Evolutionary conservation across 1,139 yeast genomes (phyloP), one percentile per base, ranked within the genome.

Genomic region (Fermentozyma sake): DNA sequence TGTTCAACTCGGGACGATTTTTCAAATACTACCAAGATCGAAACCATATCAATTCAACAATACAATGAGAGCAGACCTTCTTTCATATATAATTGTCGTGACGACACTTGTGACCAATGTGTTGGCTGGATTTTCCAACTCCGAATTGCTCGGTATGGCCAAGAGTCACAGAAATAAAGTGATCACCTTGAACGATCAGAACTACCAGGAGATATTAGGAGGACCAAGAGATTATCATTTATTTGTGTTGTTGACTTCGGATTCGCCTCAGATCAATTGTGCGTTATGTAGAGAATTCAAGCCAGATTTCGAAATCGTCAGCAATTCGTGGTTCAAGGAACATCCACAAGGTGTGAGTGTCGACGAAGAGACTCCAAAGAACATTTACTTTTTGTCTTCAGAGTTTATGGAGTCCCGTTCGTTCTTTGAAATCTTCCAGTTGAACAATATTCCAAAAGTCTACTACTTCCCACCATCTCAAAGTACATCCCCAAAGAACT

Each of bases 381-480:
- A 64, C 40, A 57, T 89, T 20, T 78, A 72, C 58, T 85, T 91
- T 52, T 82, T 84, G 16, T 61, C 68, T 30, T 76, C 95, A 6
- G 96, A 89, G 47, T 79, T 84, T 46, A 58, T 68, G 29, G 74
- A 74, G 23, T 63, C 75, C 23, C 62, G 67, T 39, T 62, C 61
- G 31, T 67, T 68, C 41, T 86, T 81, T 65, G 67, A 62, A 46
- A 52, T 52, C 24, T 62, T 79, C 50, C 63, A 71, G 21, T 61
- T 91, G 44, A 73, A 75, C 43, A 78, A 77, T 35, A 95, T 91
- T 20, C 98, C 98, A 19, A 79, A 83, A 48, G 50, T 87, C 24
- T 79, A 68, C 55, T 57, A 79, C 35, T 81, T 77, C 52, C 58
- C 68, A 4, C 86, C 93, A 12, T 67, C 78, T n/a, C 53, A 65